Percentiles rank a stretch among this genome's conserved stretches.
phyloP scores from a whole-genome alignment of 768 basidiomycete genomes.

The Sarcomyxa edulis region DNA sequence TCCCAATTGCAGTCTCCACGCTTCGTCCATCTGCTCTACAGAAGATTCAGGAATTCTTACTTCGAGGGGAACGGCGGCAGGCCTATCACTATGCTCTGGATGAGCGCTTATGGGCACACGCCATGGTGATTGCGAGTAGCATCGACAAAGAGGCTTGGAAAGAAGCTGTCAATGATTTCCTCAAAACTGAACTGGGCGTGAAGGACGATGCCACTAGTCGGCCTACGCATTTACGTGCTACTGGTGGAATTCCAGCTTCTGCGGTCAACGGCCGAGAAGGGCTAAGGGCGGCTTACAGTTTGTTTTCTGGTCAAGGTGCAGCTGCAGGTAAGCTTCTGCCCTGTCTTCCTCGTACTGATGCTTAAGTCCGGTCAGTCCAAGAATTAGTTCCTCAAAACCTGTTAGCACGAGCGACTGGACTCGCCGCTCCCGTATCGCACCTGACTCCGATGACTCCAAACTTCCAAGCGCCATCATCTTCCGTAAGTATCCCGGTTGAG shows the following conservation, averaged over 20 bases:
- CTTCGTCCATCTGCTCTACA: constrained; percentile 64
- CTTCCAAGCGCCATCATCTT: constrained; percentile 40
- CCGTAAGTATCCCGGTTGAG: constrained; percentile 50
- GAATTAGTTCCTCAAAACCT: constrained; percentile 61
- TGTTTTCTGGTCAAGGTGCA: constrained; percentile 81
- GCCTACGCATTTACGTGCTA: background rate
- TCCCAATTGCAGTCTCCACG: constrained; percentile 51
- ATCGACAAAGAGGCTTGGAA: constrained; percentile 94
- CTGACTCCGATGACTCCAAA: constrained; percentile 62
- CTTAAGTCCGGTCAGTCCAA: constrained; percentile 46
- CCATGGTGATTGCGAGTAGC: constrained; percentile 89
- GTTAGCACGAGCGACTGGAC: constrained; percentile 35
- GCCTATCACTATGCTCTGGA: constrained; percentile 89
- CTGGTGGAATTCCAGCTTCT: constrained; percentile 2
- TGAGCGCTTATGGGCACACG: constrained; percentile 91
- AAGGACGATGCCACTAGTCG: constrained; percentile 19
- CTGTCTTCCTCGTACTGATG: background rate
- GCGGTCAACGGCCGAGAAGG: constrained; percentile 57
- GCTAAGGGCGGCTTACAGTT: constrained; percentile 74
- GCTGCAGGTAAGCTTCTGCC: constrained; percentile 50
- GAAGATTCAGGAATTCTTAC: constrained; percentile 72
- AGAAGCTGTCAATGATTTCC: constrained; percentile 82
- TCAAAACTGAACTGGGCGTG: constrained; percentile 65
- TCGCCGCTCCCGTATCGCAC: constrained; percentile 31
- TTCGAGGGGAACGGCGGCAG: constrained; percentile 78